Percentiles rank a stretch among this genome's conserved stretches.
Evolutionary conservation across 169 alveolate genomes (phyloP).

Genomic region (Perkinsus olseni): DNA sequence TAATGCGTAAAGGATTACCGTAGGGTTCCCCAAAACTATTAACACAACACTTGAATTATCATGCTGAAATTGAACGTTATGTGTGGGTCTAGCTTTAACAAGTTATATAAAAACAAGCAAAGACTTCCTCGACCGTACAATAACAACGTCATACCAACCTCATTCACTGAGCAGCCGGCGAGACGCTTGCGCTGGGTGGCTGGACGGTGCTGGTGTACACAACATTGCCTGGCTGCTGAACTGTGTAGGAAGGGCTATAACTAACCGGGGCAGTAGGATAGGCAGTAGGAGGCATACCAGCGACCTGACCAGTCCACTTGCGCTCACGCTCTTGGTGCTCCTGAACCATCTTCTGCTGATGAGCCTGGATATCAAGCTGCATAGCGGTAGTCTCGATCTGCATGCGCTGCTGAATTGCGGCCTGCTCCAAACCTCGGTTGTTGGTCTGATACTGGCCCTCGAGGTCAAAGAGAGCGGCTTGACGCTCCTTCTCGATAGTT

Average conservation of each 20-base stretch:
- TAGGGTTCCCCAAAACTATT: no score
- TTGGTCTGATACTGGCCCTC: neutral
- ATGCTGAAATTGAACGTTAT: neutral
- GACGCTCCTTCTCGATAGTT: neutral
- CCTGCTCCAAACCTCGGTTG: neutral
- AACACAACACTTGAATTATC: neutral
- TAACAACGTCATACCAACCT: neutral
- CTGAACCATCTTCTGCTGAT: neutral
- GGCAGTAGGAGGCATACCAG: neutral
- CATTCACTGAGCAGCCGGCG: neutral
- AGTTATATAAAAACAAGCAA: neutral
- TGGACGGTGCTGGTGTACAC: neutral
- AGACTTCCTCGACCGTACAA: neutral
- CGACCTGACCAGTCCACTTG: neutral
- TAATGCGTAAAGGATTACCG: no score
- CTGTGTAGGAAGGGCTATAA: neutral
- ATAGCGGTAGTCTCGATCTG: neutral
- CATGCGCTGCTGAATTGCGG: neutral
- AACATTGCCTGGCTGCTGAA: neutral
- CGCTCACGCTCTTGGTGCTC: neutral
- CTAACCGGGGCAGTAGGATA: neutral
- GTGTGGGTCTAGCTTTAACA: neutral
- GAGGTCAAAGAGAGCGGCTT: neutral
- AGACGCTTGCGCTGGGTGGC: neutral
- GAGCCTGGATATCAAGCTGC: neutral